These are phyloP conservation scores for Zelopaecilomyces penicillatus DNA, from an alignment of 2,329 filamentous ascomycete genomes.

Conservation along the genomic window DNA sequence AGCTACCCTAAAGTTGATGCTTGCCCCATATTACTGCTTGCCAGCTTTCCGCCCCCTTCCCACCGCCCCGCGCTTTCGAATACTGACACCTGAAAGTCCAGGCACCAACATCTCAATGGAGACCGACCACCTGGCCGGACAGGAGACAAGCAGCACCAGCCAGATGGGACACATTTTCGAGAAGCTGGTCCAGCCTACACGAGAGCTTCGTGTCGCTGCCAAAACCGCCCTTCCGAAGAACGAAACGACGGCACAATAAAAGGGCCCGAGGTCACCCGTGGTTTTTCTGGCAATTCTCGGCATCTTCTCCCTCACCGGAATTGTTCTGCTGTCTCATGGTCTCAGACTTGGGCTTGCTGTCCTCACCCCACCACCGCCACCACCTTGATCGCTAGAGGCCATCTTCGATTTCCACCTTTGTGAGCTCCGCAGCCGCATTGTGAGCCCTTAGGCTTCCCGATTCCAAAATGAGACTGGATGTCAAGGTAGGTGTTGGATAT, in stretches of 20 bases:
- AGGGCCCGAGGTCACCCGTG: too few species aligned
- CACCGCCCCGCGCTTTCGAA: background rate
- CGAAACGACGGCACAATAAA: background rate
- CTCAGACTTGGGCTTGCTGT: too few species aligned
- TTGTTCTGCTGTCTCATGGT: too few species aligned
- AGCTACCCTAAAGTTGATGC: too few species aligned
- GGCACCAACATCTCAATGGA: conserved; percentile 1
- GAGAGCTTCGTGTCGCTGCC: conserved; percentile 8
- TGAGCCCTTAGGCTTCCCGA: conserved; percentile 16
- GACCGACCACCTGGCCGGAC: conserved; percentile 7
- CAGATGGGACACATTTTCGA: conserved; percentile 10
- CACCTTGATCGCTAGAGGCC: too few species aligned
- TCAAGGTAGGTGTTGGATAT: conserved; percentile 26
- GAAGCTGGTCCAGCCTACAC: conserved; percentile 10
- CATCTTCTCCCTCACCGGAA: too few species aligned
- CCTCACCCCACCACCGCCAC: too few species aligned
- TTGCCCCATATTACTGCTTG: background rate
- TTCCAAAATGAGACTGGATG: conserved; percentile 33
- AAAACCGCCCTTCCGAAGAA: conserved; percentile 4
- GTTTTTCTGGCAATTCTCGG: too few species aligned
- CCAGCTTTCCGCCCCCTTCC: background rate
- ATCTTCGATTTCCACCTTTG: too few species aligned
- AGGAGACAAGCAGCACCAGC: conserved; percentile 2
- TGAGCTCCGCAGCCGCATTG: too few species aligned
- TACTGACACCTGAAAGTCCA: conserved; percentile 5